Evolutionary conservation across 73 alveolate species (phyloP), one percentile per base, ranked within the genome.

Genomic region (Paraurostyla sp.): DNA sequence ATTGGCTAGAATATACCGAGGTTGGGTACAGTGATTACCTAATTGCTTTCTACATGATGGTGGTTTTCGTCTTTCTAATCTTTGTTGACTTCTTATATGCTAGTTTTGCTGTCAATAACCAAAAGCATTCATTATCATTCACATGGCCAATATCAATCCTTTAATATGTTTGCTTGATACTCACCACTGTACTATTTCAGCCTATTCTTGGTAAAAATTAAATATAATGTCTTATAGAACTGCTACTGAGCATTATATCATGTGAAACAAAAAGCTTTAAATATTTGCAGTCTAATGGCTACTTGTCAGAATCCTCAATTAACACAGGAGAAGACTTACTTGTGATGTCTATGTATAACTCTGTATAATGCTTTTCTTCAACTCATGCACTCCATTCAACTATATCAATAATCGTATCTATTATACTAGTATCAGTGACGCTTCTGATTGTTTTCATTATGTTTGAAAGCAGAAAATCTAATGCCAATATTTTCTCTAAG

Each of bases 141-240:
- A 36, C 87, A 49, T 88, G 94, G 94, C 94, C 94, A 16, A 33
- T 88, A 38, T 22, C 84, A 2, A 43, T 75, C 1, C 46, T 88
- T 18, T 29, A 89, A 25, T 57, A 69, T 7, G 42, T 48, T 23
- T 71, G 85, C 45, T 32, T 73, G 0, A 35, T 88, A 7, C 50
- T 62, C 2, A 65, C 35, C 6, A 63, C 62, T 41, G 85, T 83
- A 15, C 58, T 83, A 2, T 60, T 48, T 27, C 45, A 59, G 43
- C 92, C 92, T 11, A 30, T 83, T 25, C 45, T 83, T 27, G 92
- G 92, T 83, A 83, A 63, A 36, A 6, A 3, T 2, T 2, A 30
- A 42, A 75, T 45, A 54, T 50, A 35, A 29, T n/a, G 22, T 43
- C 13, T 30, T 83, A 22, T 83, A 49, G 57, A 51, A 27, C 23